Percentiles rank a stretch among this genome's conserved stretches.
phyloP scores from a whole-genome alignment of 805 yeast species.

The Ogataea nitratoaversa region DNA sequence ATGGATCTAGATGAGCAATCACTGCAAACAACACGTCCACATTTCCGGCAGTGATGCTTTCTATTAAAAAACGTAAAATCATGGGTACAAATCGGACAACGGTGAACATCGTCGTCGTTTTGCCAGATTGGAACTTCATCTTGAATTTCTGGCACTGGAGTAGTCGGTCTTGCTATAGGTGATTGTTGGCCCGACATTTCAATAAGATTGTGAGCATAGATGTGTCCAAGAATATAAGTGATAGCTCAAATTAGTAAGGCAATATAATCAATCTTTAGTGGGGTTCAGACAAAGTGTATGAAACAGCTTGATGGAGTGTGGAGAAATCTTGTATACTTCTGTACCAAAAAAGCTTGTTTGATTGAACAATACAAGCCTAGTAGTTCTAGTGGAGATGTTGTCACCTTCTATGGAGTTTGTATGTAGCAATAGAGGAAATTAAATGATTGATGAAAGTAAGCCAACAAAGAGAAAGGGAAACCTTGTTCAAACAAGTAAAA shows the following conservation, averaged over 20 bases:
- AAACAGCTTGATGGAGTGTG: no score
- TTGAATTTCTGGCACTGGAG: background rate
- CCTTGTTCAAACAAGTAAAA: no score
- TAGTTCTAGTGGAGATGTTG: no score
- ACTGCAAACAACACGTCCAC: slow-evolving; percentile 79
- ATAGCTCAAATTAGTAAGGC: no score
- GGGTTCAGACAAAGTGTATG: no score
- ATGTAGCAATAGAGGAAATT: no score
- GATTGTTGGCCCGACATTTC: background rate
- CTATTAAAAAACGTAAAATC: slow-evolving; percentile 59
- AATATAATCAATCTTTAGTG: background rate
- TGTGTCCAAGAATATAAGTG: background rate
- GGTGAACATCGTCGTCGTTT: slow-evolving; percentile 48
- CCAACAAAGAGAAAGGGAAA: no score
- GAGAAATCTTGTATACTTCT: no score
- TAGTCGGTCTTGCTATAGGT: background rate
- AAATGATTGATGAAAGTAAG: no score
- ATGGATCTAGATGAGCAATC: slow-evolving; percentile 53
- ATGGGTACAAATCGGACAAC: slow-evolving; percentile 53
- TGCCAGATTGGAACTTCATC: slow-evolving; percentile 59
- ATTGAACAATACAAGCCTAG: no score
- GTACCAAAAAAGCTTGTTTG: no score
- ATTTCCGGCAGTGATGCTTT: slow-evolving; percentile 78
- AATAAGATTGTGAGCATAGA: background rate
- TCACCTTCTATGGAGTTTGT: no score